Percentiles rank a stretch among this genome's conserved stretches.
Evolutionary conservation across 192 early-diverging fungal genomes (phyloP).

Genomic region (Mortierella hygrophila): DNA sequence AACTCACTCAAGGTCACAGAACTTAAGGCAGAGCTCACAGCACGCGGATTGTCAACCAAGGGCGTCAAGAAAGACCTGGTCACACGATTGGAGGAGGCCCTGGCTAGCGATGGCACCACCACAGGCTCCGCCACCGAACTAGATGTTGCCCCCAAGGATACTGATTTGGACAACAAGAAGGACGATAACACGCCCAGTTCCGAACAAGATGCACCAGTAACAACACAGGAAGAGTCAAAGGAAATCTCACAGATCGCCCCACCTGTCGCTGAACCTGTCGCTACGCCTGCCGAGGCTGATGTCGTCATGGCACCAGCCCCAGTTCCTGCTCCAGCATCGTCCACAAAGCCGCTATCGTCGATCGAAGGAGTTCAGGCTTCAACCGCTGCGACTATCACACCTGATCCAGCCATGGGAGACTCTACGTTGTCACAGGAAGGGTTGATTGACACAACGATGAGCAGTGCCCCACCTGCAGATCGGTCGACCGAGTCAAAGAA

Average conservation of each 20-base stretch:
- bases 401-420: constrained; percentile 16
- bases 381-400: neutral
- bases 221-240: constrained; percentile 9
- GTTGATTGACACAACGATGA: constrained; percentile 34
- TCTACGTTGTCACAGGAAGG: constrained; percentile 34
- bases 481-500: constrained; percentile 21
- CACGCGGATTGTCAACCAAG: constrained; percentile 66
- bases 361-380: neutral
- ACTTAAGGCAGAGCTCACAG: constrained; percentile 68
- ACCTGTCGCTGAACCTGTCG: constrained; percentile 18
- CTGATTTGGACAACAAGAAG: neutral
- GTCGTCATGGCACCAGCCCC: constrained; percentile 25
- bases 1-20: constrained; percentile 70
- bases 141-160: constrained; percentile 33
- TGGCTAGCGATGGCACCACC: constrained; percentile 37
- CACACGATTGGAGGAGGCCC: constrained; percentile 69
- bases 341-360: neutral
- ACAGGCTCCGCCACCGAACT: constrained; percentile 18
- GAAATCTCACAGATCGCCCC: constrained; percentile 21
- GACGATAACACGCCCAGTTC: neutral
- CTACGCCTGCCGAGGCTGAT: constrained; percentile 17
- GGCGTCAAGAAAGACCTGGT: constrained; percentile 77
- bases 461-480: neutral
- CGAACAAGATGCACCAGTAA: neutral
- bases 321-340: constrained; percentile 6